These are phyloP conservation scores for Fraxinus paxiana DNA, from an alignment of 305 asterid species.

Conservation along the genomic window DNA sequence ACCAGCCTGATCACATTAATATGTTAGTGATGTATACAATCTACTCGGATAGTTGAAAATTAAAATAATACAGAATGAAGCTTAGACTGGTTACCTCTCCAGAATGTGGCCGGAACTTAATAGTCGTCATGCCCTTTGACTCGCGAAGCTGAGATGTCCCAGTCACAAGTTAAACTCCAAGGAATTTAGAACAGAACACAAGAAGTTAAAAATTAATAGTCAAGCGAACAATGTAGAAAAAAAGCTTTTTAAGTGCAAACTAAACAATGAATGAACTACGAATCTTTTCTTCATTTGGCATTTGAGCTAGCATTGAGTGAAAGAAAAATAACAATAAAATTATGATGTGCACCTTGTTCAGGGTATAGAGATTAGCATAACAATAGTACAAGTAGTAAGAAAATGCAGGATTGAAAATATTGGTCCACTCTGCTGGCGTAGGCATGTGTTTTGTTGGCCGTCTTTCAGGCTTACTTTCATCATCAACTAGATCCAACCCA, in stretches of 20 bases:
- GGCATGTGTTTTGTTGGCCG: constrained; percentile 99
- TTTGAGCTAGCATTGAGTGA: background rate
- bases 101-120: constrained; percentile 91
- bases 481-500: constrained; percentile 98
- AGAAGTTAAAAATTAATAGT: background rate
- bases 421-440: constrained; percentile 89
- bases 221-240: background rate
- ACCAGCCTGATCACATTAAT: constrained; percentile 66
- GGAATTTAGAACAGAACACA: background rate
- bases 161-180: constrained; percentile 11
- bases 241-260: background rate
- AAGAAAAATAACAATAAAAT: background rate
- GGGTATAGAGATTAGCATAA: constrained; percentile 90
- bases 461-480: constrained; percentile 98
- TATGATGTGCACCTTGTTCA: constrained; percentile 63
- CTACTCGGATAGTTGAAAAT: constrained; percentile 15
- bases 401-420: constrained; percentile 84
- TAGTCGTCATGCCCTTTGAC: constrained; percentile 87
- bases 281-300: background rate
- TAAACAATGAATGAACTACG: background rate
- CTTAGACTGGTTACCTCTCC: constrained; percentile 64
- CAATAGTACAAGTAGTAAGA: constrained; percentile 92
- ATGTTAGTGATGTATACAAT: background rate
- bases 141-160: constrained; percentile 76
- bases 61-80: background rate